phyloP scores from a whole-genome alignment of 768 basidiomycete species.

The Phlebiopsis gigantea region DNA sequence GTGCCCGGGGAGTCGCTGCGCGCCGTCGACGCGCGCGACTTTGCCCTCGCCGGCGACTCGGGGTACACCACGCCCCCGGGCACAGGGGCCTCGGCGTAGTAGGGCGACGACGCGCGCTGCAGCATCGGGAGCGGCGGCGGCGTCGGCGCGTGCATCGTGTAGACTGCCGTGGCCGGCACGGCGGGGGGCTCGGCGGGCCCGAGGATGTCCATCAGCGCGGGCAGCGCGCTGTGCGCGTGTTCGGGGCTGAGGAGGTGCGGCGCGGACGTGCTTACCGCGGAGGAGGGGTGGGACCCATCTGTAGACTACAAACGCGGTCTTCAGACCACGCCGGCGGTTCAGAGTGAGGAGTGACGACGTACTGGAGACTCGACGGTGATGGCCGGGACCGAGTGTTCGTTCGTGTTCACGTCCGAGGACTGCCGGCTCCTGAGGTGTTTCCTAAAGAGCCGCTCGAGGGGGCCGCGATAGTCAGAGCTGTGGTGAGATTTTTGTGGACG shows the following conservation, averaged over 20 bases:
- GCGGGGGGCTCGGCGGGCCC: not conserved
- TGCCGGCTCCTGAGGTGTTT: constrained; percentile 11
- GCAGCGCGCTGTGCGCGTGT: constrained; percentile 14
- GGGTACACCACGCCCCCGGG: constrained; percentile 11
- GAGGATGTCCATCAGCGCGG: constrained; percentile 9
- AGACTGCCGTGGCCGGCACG: not conserved
- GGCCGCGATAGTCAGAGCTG: constrained; percentile 8
- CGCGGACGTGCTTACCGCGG: constrained; percentile 11
- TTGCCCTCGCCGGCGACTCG: constrained; percentile 7
- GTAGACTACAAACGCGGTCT: constrained; percentile 17
- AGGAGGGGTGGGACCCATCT: constrained; percentile 14
- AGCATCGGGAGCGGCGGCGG: not conserved
- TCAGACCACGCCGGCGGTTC: not conserved
- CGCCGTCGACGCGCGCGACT: constrained; percentile 4
- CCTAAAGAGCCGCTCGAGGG: constrained; percentile 18
- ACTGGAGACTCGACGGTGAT: constrained; percentile 23
- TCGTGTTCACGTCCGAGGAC: constrained; percentile 9
- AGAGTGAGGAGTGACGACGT: constrained; percentile 1
- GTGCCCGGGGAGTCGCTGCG: not conserved
- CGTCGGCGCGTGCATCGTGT: not conserved
- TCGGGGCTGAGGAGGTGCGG: constrained; percentile 28
- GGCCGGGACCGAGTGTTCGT: constrained; percentile 15
- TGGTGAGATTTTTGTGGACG: not conserved
- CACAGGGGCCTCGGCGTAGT: constrained; percentile 7
- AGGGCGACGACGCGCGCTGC: not conserved